Base-by-base conservation (phyloP, 495 filamentous ascomycete species). In the Sporormia fimetaria region DNA sequence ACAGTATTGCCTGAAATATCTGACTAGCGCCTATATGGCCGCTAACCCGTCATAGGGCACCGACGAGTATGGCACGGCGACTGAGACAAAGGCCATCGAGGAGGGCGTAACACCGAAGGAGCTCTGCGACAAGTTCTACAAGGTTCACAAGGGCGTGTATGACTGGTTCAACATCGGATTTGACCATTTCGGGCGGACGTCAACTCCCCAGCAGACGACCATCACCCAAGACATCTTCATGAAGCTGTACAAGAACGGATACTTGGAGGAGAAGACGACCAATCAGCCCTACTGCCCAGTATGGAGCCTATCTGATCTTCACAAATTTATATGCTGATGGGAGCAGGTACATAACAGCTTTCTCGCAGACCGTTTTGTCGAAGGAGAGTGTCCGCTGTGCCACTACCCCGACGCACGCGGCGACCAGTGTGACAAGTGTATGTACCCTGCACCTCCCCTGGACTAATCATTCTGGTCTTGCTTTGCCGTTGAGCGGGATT, bases 331-430 rank as follows among this genome's bases (percentile, higher is more conserved):
- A n/a, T n/a, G n/a, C n/a, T n/a, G n/a, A n/a, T n/a, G n/a, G n/a
- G n/a, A n/a, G n/a, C 77, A 85, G 45, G 40, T 31, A 23, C 87
- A 96, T 59, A 65, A 76, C 12, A 77, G 76, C 16, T 96, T 94
- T 68, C 59, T 96, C 36, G 87, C 88, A 15, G 88, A 96, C 61
- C 83, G 88, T 27, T 96, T 82, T 56, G 85, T 95, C 14, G 87
- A 94, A 64, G 87, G 87, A 12, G 80, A 78, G 47, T 95, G 87
- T 63, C 77, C 78, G 27, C 74, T 74, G 40, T 95, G 83, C 63
- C 69, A 70, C 37, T 86, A 87, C 59, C 68, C 75, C 27, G 87
- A 87, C 56, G 87, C 87, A 21, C 73, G 82, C 33, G 84, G 84
- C 41, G 81, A 83, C 53, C 76, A 93, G 64, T 95, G 87, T 54